A percentile compares a stretch with the other conserved stretches of the same genome.
These are phyloP conservation scores for Tremella yokohamensis DNA, from an alignment of 768 basidiomycete genomes.

Conservation along the genomic window DNA sequence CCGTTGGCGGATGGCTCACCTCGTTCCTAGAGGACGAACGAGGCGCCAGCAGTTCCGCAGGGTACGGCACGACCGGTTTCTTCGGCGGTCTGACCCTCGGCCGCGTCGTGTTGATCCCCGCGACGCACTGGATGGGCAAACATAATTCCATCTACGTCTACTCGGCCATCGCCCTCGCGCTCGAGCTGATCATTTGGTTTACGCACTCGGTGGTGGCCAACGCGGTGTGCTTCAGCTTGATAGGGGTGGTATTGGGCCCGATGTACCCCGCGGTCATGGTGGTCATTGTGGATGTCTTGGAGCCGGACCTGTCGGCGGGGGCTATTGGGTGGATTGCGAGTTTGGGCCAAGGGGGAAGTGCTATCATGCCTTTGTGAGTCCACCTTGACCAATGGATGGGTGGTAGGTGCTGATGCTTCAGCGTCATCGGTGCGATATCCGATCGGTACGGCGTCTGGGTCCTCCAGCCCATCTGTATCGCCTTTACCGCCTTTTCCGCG, in stretches of 20 bases:
- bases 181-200: conserved; percentile 68
- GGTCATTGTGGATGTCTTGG: conserved; percentile 64
- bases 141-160: conserved; percentile 52
- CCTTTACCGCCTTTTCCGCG: conserved; percentile 24
- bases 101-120: conserved; percentile 57
- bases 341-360: conserved; percentile 51
- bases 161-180: conserved; percentile 46
- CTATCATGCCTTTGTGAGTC: conserved; percentile 51
- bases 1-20: conserved; percentile 49
- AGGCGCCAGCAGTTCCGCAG: conserved; percentile 36
- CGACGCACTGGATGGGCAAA: conserved; percentile 55
- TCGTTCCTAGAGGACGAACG: conserved; percentile 39
- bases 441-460: conserved; percentile 40
- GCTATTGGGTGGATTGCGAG: conserved; percentile 53
- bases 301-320: conserved; percentile 64
- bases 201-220: conserved; percentile 63
- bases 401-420: not conserved
- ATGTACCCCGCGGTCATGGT: conserved; percentile 62
- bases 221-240: conserved; percentile 62
- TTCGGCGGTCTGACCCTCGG: conserved; percentile 57
- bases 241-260: conserved; percentile 70
- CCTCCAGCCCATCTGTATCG: conserved; percentile 37
- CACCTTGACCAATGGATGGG: not conserved
- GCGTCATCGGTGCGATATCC: not conserved
- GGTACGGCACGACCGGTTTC: conserved; percentile 50